Evolutionary conservation across 1,284 basidiomycete genomes (phyloP), one percentile per base, ranked within the genome.

Genomic region (Irpex lacteus): DNA sequence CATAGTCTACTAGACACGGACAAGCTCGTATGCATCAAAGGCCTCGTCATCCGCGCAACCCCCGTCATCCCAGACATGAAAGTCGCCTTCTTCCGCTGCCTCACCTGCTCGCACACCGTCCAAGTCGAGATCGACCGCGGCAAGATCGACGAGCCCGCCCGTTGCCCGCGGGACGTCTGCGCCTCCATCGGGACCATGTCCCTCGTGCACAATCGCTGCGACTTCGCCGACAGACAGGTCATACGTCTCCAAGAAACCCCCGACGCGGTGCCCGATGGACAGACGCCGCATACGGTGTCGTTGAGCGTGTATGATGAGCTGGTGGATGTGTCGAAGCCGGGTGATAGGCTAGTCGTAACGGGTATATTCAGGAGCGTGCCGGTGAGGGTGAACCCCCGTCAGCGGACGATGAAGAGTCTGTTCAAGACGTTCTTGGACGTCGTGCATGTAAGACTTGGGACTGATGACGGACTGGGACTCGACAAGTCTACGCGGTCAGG

Each of bases 61-160:
- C 95, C 97, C 3, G 92, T 99, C 72, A 98, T 99, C 64, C 97
- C 98, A 1, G 97, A 99, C 77, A 99, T 99, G 98, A 96, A 95
- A 78, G 85, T 88, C 72, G 97, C 96, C 37, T 99, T 99, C 82
- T 99, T 99, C 88, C 92, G 96, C 57, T 99, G 97, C 79, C 81
- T 95, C n/a, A 91, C 91, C 49, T 99, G 98, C 76, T 92, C 91
- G 64, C 96, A 99, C 77, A 98, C 96, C 4, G 88, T 96, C 5
- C 92, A 95, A 73, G 94, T 94, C 67, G 96, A 98, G 73, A 98
- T 99, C 63, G 96, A 98, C 76, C 90, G 96, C 9, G 97, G 97
- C 49, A 92, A 95, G 75, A 98, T 99, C 70, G 88, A 91, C 73
- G 97, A 99, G 77, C 97, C 98, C 0, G 83, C 84, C 15, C 86